A percentile compares a stretch with the other conserved stretches of the same genome.
Evolutionary conservation across 1,284 basidiomycete species (phyloP).

Genomic region (Moesziomyces parantarcticus): DNA sequence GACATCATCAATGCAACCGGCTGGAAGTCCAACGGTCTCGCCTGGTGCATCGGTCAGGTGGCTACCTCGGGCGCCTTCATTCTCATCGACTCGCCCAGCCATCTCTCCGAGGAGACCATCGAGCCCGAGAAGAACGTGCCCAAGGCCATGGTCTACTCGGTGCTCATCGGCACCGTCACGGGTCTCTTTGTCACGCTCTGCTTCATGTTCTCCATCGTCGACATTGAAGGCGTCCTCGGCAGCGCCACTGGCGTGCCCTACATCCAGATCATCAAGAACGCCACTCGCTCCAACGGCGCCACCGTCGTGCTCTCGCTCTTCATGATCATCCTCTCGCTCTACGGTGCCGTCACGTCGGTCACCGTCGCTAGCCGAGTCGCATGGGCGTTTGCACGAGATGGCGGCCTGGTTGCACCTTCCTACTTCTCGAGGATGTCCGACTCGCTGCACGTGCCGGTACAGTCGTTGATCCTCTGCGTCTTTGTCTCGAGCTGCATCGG

Average conservation of each 20-base stretch:
- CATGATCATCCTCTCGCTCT: constrained; percentile 32
- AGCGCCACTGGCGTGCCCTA: constrained; percentile 29
- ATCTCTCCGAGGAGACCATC: constrained; percentile 37
- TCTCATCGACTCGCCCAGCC: constrained; percentile 34
- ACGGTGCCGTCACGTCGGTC: constrained; percentile 31
- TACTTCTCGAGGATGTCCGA: constrained; percentile 24
- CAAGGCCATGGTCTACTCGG: constrained; percentile 39
- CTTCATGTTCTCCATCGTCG: constrained; percentile 39
- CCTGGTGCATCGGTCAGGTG: constrained; percentile 29
- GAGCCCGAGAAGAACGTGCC: constrained; percentile 35
- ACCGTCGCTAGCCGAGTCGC: constrained; percentile 33
- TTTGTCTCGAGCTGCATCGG: constrained; percentile 35
- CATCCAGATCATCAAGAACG: constrained; percentile 36
- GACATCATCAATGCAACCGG: constrained; percentile 33
- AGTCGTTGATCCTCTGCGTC: constrained; percentile 23
- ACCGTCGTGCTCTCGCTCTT: constrained; percentile 34
- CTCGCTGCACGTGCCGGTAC: constrained; percentile 25
- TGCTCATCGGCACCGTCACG: constrained; percentile 30
- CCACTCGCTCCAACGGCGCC: constrained; percentile 27
- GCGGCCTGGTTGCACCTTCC: constrained; percentile 20
- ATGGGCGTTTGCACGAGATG: constrained; percentile 35
- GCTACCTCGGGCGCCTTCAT: constrained; percentile 34
- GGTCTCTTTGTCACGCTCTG: constrained; percentile 34
- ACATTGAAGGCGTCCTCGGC: constrained; percentile 29
- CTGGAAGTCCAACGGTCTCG: constrained; percentile 27